A percentile compares a stretch with the other conserved stretches of the same genome.
phyloP scores from a whole-genome alignment of 208 protist genomes.

The Trypanosoma vivax region DNA sequence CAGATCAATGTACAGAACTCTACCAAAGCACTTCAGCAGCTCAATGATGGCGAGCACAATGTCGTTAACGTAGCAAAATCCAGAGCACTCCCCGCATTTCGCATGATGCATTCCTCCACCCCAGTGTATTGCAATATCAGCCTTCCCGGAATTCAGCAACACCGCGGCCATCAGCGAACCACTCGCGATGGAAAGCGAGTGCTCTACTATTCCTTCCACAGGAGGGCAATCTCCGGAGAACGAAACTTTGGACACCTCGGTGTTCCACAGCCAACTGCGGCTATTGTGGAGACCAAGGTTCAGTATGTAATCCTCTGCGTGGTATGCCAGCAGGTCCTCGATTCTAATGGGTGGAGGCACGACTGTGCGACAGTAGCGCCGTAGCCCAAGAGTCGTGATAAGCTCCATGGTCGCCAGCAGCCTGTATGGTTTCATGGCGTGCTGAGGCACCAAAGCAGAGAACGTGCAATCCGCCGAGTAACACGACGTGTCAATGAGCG shows the following conservation, averaged over 20 bases:
- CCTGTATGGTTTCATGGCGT: slow-evolving; percentile 89
- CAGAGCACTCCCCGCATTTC: slow-evolving; percentile 95
- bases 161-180: slow-evolving; percentile 82
- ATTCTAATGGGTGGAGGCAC: slow-evolving; percentile 72
- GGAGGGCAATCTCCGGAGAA: slow-evolving; percentile 88
- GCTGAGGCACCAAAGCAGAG: slow-evolving; percentile 75
- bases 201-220: slow-evolving; percentile 82
- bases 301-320: slow-evolving; percentile 69
- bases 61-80: slow-evolving; percentile 99
- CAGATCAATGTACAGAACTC: slow-evolving; percentile 99
- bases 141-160: slow-evolving; percentile 73
- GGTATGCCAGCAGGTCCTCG: slow-evolving; percentile 55
- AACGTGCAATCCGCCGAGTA: slow-evolving; percentile 85
- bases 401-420: slow-evolving; percentile 81
- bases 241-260: slow-evolving; percentile 65
- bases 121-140: slow-evolving; percentile 97
- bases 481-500: slow-evolving; percentile 74
- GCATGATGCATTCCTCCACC: slow-evolving; percentile 98
- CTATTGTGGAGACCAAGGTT: slow-evolving; percentile 83
- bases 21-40: slow-evolving; percentile 95
- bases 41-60: slow-evolving; percentile 99
- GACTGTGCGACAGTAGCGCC: slow-evolving; percentile 52
- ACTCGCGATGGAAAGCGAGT: slow-evolving; percentile 77
- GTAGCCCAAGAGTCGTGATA: slow-evolving; percentile 45
- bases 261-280: slow-evolving; percentile 79